Evolutionary conservation across 208 protist genomes (phyloP).

Genomic region (Crithidia sp.): DNA sequence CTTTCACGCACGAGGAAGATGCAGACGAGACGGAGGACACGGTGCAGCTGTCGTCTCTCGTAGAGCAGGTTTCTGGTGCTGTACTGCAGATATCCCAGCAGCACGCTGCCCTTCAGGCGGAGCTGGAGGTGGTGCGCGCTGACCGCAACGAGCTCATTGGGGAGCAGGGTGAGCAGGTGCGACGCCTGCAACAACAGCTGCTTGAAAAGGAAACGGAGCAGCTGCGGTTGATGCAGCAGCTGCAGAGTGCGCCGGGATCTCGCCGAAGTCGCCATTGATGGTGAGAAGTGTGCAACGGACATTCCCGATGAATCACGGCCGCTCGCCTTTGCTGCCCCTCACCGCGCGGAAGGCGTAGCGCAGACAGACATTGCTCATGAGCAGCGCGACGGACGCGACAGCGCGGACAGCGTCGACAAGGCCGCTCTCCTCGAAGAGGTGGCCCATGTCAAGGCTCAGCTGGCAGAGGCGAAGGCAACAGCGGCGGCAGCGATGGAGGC

Average conservation of each 20-base stretch:
- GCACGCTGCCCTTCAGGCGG: conserved; percentile 43
- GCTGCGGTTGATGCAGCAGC: conserved; percentile 23
- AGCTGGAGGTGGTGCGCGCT: conserved; percentile 70
- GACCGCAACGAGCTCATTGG: conserved; percentile 77
- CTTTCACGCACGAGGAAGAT: too few relatives aligned
- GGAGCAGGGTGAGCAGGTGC: conserved; percentile 54
- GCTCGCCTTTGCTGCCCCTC: not conserved
- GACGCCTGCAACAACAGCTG: conserved; percentile 47
- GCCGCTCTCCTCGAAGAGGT: conserved; percentile 6
- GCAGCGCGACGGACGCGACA: not conserved
- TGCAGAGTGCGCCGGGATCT: conserved; percentile 5
- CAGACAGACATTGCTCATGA: not conserved
- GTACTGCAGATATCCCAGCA: conserved; percentile 14
- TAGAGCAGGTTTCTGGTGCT: conserved; percentile 1
- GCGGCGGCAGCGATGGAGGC: conserved; percentile 27
- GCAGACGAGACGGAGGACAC: not conserved
- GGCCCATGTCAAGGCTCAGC: conserved; percentile 12
- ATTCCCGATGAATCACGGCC: not conserved
- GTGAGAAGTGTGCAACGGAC: not conserved
- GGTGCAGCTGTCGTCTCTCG: not conserved
- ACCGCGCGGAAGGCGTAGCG: not conserved
- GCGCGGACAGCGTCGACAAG: not conserved
- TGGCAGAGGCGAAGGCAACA: conserved; percentile 21
- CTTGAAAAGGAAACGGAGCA: conserved; percentile 39
- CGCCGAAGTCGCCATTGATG: not conserved